Base-by-base conservation (phyloP, 441 rosid species). In the Pelargonium citronellum region DNA sequence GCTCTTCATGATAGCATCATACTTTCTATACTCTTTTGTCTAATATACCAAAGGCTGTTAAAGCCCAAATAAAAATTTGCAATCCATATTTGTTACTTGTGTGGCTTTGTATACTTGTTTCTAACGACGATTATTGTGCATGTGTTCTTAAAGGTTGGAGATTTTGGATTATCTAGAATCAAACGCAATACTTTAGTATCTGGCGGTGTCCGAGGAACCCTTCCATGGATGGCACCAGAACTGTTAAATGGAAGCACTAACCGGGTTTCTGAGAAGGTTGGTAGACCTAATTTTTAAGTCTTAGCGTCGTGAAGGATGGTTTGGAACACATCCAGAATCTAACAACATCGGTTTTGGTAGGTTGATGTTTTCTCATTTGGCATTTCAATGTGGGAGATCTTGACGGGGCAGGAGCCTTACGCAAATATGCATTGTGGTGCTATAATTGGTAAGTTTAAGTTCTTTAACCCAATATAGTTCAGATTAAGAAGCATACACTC, bases 201-300 rank as follows among this genome's bases (percentile, higher is more conserved):
- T 1, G 97, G 96, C 63, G 97, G 96, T 24, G 91, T 92, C 43
- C 86, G 97, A 68, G 98, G 98, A 80, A 92, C 98, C 37, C 95
- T 92, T 67, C 98, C 98, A 9, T 90, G 98, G 98, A 92, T 92
- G 96, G 98, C 96, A 37, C 98, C 98, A 2, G 96, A 92, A 73
- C 81, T 91, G 58, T 77, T 92, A 77, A 89, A 86, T 22, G 98
- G 96, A 19, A 87, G 85, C 79, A 92, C 86, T 71, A 87, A 73
- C 71, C 87, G 86, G 44, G 98, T 90, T 69, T 92, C 96, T 4
- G 96, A 92, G 81, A 89, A 89, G 87, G 98, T 92, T 71, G 43
- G 75, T 64, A 17, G 15, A 67, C 41, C 69, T 0, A 41, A 17
- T 64, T 47, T 27, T 55, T 64, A 46, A 30, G 19, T 68, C 43